phyloP scores from a whole-genome alignment of 2,329 filamentous ascomycete genomes.

The Stachybotrys elegans region DNA sequence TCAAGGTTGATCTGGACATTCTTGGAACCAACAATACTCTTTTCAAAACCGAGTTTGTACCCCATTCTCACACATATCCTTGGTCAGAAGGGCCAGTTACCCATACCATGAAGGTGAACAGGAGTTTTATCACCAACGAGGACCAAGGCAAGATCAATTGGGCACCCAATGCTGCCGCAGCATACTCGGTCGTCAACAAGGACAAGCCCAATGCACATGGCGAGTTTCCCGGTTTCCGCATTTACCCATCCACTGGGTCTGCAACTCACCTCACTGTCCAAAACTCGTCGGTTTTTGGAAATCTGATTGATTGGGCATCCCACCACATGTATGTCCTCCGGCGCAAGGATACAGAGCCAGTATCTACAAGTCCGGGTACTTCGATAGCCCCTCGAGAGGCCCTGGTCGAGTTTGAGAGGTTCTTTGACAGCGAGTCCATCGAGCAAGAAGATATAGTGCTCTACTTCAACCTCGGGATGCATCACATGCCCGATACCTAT shows the following conservation, averaged over 20 bases:
- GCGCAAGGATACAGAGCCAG: constrained; percentile 46
- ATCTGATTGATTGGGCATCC: constrained; percentile 40
- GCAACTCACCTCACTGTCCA: constrained; percentile 37
- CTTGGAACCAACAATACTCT: constrained; percentile 39
- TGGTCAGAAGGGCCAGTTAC: constrained; percentile 39
- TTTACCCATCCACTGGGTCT: constrained; percentile 2
- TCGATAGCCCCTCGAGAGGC: constrained; percentile 35
- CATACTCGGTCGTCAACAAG: constrained; percentile 44
- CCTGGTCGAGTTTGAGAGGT: constrained; percentile 45
- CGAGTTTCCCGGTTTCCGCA: constrained; percentile 38
- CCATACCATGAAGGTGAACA: constrained; percentile 46
- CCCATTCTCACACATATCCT: constrained; percentile 30
- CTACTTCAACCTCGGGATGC: constrained; percentile 51
- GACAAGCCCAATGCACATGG: constrained; percentile 42
- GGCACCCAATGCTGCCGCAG: constrained; percentile 38
- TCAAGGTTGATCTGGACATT: constrained; percentile 49
- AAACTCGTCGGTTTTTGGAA: constrained; percentile 38
- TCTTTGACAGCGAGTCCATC: constrained; percentile 34
- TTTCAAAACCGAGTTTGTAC: constrained; percentile 25
- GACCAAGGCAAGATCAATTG: constrained; percentile 40
- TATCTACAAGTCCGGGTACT: constrained; percentile 33
- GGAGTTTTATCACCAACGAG: constrained; percentile 35
- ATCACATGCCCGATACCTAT: constrained; percentile 47
- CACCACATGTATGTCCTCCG: constrained; percentile 44
- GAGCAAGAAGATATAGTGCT: constrained; percentile 37